phyloP scores from a whole-genome alignment of 768 basidiomycete species.

The Kwoniella mangroviensis region DNA sequence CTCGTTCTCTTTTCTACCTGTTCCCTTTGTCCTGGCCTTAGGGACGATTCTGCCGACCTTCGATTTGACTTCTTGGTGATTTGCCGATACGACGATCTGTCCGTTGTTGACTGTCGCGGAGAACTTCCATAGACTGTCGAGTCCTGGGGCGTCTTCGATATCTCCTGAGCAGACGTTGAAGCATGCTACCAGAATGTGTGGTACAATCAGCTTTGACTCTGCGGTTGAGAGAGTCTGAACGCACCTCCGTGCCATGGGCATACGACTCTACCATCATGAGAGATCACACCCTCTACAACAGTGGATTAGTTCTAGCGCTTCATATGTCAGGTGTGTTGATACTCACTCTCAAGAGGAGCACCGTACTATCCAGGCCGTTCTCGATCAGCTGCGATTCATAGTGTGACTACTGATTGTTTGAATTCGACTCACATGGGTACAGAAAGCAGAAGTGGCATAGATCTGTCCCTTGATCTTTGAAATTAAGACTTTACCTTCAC shows the following conservation, averaged over 20 bases:
- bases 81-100: slow-evolving; percentile 78
- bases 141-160: slow-evolving; percentile 83
- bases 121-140: slow-evolving; percentile 78
- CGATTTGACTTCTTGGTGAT: slow-evolving; percentile 67
- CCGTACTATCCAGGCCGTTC: slow-evolving; percentile 63
- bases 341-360: slow-evolving; percentile 71
- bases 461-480: slow-evolving; percentile 76
- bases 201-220: too few species aligned
- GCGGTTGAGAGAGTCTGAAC: too few species aligned
- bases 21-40: slow-evolving; percentile 50
- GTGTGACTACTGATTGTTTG: too few species aligned
- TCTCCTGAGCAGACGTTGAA: slow-evolving; percentile 74
- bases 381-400: background rate
- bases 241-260: slow-evolving; percentile 94
- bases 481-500: slow-evolving; percentile 73
- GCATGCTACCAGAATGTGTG: too few species aligned
- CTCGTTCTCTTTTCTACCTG: slow-evolving; percentile 60
- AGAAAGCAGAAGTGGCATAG: slow-evolving; percentile 68
- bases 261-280: slow-evolving; percentile 75
- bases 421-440: slow-evolving; percentile 72
- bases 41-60: slow-evolving; percentile 69
- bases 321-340: background rate
- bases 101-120: slow-evolving; percentile 67
- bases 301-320: slow-evolving; percentile 17
- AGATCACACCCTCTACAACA: slow-evolving; percentile 70